Evolutionary conservation across 108 stramenopile species (phyloP), one percentile per base, ranked within the genome.

Genomic region (Nitzschia palea): DNA sequence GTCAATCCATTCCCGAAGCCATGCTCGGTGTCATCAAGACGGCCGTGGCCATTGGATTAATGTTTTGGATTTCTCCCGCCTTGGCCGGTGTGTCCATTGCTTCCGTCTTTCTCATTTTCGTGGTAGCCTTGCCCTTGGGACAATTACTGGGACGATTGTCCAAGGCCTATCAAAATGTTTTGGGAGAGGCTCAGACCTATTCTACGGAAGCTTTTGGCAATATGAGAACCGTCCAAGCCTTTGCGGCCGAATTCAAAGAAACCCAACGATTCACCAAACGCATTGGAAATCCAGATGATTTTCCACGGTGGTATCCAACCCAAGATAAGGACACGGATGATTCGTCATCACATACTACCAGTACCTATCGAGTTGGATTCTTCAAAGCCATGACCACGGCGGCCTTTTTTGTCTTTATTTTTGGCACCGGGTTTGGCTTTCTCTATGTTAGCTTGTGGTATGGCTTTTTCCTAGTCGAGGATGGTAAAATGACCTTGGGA

Each of bases 161-260:
- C 43, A 88, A 82, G 52, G 14, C 47, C 1, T 89, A 88, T 55
- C 88, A 88, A 63, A 83, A 91, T 65, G 80, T 80, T 1, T 72
- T 95, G 23, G 90, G 86, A 1, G 50, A 71, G 32, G 87, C 90
- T 0, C 85, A 86, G 30, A 85, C 78, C 17, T 67, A 72, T 36
- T 80, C 86, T 1, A 86, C 89, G 23, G 88, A 95, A 70, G 82
- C 81, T 4, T 62, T 95, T 26, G 76, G 83, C 17, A 71, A 66
- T 34, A 84, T 89, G 66, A 68, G 94, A 26, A 90, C 86, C n/a
- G 88, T 91, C 1, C 88, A 90, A 44, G 73, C 81, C 20, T 95
- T 95, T 80, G 85, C 79, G 10, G 86, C 84, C 0, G 94, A 95
- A 74, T 42, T 63, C 9, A 70, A 73, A 28, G 88, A 91, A 74